Base-by-base conservation (phyloP, 352 stramenopile genomes). In the Phytophthora hibernalis region DNA sequence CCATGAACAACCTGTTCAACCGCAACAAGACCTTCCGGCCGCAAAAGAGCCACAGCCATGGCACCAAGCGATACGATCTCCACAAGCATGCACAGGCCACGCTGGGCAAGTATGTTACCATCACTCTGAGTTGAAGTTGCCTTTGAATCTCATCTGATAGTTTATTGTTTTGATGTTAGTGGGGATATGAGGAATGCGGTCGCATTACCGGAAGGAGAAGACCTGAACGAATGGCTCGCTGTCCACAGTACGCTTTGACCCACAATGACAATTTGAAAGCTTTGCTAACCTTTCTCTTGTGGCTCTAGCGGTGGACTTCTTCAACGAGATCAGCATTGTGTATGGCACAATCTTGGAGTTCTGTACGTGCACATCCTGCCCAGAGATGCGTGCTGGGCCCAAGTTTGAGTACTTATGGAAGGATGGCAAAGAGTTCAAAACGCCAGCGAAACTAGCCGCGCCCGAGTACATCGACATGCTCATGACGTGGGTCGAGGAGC, bases 291-390 rank as follows among this genome's bases (percentile, higher is more conserved):
- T 9, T 35, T 44, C 6, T 15, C 3, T 45, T 15, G 18, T 31
- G 12, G 5, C 12, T 43, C 18, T 43, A 97, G 91, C 91, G 21
- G 91, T 98, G 21, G 94, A 98, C 68, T 98, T 97, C 63, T 98
- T 97, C 77, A 98, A 98, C 62, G 92, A 98, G 74, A 89, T 98
- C 56, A 97, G 84, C 49, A 90, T 98, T 38, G 79, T 98, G 45
- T 98, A 97, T 61, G 93, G 91, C 33, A 97, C 94, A 26, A 85
- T 97, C 37, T 76, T 90, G 33, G 87, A 96, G 73, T 91, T 93
- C 61, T 93, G 85, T 56, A 94, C 80, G 21, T 68, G 68, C 3
- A 54, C 85, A 22, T 83, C 72, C 16, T 96, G 85, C 59, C 74
- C 83, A 4, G 71, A 87, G 43, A 95, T 96, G 87, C 87, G 85